phyloP scores from a whole-genome alignment of 1,139 yeast genomes.

The Debaryomyces subglobosus region DNA sequence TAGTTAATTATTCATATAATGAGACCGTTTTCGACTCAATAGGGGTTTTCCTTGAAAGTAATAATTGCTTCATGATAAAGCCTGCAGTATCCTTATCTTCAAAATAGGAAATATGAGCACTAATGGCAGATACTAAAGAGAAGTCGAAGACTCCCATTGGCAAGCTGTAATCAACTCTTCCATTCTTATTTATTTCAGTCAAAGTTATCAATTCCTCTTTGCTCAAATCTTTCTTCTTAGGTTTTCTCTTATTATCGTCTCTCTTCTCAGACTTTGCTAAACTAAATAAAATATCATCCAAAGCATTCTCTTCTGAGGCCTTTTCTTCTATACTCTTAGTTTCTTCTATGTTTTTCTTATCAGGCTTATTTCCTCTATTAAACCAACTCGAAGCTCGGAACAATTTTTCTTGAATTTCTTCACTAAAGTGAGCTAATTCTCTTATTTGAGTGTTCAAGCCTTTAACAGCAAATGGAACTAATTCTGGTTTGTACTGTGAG shows the following conservation, averaged over 20 bases:
- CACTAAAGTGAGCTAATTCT: constrained; percentile 43
- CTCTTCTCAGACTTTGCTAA: constrained; percentile 28
- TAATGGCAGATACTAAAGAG: constrained; percentile 75
- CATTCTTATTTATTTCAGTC: constrained; percentile 58
- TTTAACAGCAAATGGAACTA: constrained; percentile 58
- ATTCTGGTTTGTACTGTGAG: constrained; percentile 59
- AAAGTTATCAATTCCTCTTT: constrained; percentile 37
- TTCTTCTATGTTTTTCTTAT: constrained; percentile 14
- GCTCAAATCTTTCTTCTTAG: constrained; percentile 25
- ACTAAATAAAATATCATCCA: constrained; percentile 47
- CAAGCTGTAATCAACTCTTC: constrained; percentile 79
- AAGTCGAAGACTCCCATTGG: constrained; percentile 83
- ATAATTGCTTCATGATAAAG: constrained; percentile 64
- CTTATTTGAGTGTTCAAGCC: constrained; percentile 49
- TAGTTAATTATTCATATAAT: constrained; percentile 17
- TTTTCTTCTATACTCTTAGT: constrained; percentile 24
- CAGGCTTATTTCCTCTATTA: constrained; percentile 22
- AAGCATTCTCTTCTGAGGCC: constrained; percentile 40
- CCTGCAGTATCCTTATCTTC: constrained; percentile 86
- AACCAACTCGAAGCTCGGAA: constrained; percentile 50
- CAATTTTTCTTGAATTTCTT: constrained; percentile 48
- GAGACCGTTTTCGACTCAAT: constrained; percentile 27
- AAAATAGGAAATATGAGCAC: constrained; percentile 86
- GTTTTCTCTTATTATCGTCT: constrained; percentile 19
- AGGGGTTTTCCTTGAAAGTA: constrained; percentile 26